Percentiles rank a stretch among this genome's conserved stretches.
These are phyloP conservation scores for Xylaria sp. DNA, from an alignment of 2,329 filamentous ascomycete species.

Conservation along the genomic window DNA sequence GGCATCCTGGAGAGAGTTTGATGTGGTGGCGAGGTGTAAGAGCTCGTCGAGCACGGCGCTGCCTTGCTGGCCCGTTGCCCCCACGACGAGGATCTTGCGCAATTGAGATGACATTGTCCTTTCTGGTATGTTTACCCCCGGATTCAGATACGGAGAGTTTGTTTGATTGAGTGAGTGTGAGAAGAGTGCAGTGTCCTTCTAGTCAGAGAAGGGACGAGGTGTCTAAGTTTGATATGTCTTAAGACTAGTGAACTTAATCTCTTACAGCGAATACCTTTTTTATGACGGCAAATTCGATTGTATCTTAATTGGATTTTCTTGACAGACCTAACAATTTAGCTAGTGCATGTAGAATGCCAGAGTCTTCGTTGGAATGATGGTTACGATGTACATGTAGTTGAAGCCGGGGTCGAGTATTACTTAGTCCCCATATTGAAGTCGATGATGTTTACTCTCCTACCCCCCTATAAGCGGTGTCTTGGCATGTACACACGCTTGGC, in stretches of 20 bases:
- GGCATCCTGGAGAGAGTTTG: slow-evolving; percentile 32
- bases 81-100: slow-evolving; percentile 43
- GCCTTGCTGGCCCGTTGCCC: slow-evolving; percentile 47
- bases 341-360: not conserved
- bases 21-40: slow-evolving; percentile 24
- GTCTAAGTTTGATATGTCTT: too few relatives aligned
- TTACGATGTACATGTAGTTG: too few relatives aligned
- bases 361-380: too few relatives aligned
- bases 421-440: not conserved
- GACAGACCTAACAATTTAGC: not conserved
- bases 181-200: too few relatives aligned
- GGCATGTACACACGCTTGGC: too few relatives aligned
- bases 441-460: too few relatives aligned
- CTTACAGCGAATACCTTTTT: too few relatives aligned
- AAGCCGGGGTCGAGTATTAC: too few relatives aligned
- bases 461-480: too few relatives aligned
- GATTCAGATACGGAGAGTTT: not conserved
- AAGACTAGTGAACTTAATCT: too few relatives aligned
- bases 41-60: slow-evolving; percentile 40
- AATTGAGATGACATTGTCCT: slow-evolving; percentile 25
- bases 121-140: not conserved
- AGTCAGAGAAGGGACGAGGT: too few relatives aligned
- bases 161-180: not conserved
- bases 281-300: too few relatives aligned
- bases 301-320: not conserved